A percentile compares a stretch with the other conserved stretches of the same genome.
Conservation (phyloP, 1,284 basidiomycete genomes). For the Irpex rosettiformis region DNA sequence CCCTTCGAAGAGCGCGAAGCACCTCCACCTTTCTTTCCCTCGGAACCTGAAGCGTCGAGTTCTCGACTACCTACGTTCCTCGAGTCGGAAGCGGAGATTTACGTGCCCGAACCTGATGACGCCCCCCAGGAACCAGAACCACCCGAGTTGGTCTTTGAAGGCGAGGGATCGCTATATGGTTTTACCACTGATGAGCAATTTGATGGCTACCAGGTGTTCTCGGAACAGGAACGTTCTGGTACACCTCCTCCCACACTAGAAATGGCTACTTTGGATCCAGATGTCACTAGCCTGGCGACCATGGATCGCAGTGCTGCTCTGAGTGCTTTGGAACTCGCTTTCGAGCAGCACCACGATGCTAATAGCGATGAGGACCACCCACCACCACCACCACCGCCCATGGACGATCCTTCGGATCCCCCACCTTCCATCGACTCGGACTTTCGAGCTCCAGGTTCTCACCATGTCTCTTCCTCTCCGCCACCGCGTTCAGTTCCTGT, state of each 20-base stretch:
- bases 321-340: slow-evolving; percentile 53
- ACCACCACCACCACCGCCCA: slow-evolving; percentile 51
- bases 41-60: slow-evolving; percentile 53
- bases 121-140: slow-evolving; percentile 28
- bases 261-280: slow-evolving; percentile 61
- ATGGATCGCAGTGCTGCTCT: slow-evolving; percentile 53
- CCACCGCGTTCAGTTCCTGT: slow-evolving; percentile 29
- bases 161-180: slow-evolving; percentile 72
- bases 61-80: slow-evolving; percentile 70
- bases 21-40: slow-evolving; percentile 72
- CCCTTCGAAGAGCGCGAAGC: slow-evolving; percentile 80
- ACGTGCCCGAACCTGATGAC: slow-evolving; percentile 50
- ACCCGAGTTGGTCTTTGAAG: slow-evolving; percentile 42
- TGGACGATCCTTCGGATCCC: slow-evolving; percentile 82
- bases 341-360: slow-evolving; percentile 47
- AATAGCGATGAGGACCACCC: slow-evolving; percentile 8
- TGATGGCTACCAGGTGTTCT: slow-evolving; percentile 57
- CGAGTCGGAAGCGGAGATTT: slow-evolving; percentile 71
- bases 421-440: slow-evolving; percentile 81
- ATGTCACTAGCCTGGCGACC: slow-evolving; percentile 62
- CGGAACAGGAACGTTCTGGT: slow-evolving; percentile 46
- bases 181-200: slow-evolving; percentile 68
- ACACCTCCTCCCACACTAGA: slow-evolving; percentile 71
- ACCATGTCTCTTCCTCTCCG: slow-evolving; percentile 38
- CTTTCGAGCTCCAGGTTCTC: slow-evolving; percentile 55